A percentile compares a stretch with the other conserved stretches of the same genome.
Evolutionary conservation across 768 basidiomycete genomes (phyloP).

Genomic region (Lentinula aciculospora): DNA sequence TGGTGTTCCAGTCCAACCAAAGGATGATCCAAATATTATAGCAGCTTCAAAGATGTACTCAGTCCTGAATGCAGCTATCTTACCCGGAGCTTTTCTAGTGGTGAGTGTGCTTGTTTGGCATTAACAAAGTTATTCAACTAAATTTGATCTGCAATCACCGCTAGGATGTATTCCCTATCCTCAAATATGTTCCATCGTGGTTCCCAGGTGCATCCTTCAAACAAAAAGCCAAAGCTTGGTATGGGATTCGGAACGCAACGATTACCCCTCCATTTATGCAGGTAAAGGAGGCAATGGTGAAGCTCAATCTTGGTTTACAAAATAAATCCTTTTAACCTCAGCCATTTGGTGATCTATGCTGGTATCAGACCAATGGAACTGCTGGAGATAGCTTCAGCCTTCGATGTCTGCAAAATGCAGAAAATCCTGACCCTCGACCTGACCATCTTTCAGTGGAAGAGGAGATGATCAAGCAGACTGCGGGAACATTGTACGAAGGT

Average conservation of each 20-base stretch:
- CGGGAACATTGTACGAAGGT: slow-evolving; percentile 6
- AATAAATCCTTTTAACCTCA: too few species aligned
- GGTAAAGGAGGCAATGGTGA: background rate
- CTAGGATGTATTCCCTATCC: background rate
- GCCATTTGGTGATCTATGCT: too few species aligned
- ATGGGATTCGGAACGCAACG: background rate
- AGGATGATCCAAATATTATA: slow-evolving; percentile 38
- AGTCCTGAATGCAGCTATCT: slow-evolving; percentile 25
- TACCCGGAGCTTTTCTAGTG: slow-evolving; percentile 41
- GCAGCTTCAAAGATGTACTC: slow-evolving; percentile 33
- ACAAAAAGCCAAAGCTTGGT: background rate
- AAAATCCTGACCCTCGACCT: background rate
- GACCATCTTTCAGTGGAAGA: background rate
- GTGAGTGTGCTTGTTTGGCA: slow-evolving; percentile 12
- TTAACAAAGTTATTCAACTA: too few species aligned
- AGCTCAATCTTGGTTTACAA: background rate
- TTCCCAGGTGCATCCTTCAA: slow-evolving; percentile 6
- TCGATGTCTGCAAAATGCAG: background rate
- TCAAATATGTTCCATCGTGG: background rate
- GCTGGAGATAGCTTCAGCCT: background rate
- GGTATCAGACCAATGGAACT: background rate
- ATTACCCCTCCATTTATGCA: background rate
- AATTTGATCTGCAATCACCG: too few species aligned
- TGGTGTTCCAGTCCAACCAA: slow-evolving; percentile 33
- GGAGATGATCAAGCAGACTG: slow-evolving; percentile 1